Conservation (phyloP, 2,329 filamentous ascomycete genomes). For the Arachnomyces sp. region DNA sequence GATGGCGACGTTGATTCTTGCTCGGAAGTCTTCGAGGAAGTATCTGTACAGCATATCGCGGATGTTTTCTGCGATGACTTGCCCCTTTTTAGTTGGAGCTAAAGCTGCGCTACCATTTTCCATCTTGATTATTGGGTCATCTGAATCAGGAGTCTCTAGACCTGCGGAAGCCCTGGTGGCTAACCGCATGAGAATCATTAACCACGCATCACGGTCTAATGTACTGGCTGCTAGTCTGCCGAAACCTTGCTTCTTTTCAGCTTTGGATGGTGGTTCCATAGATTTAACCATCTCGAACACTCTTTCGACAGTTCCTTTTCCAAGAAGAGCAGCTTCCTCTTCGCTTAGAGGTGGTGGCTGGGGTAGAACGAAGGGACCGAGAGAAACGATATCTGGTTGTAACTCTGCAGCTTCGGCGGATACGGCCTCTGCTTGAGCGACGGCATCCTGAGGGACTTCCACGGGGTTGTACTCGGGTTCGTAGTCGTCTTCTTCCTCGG, state of each 20-base stretch:
- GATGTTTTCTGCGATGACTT: constrained; percentile 53
- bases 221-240: constrained; percentile 75
- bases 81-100: constrained; percentile 21
- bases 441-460: constrained; percentile 39
- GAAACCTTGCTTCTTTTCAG: constrained; percentile 63
- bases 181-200: constrained; percentile 75
- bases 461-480: constrained; percentile 76
- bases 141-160: constrained; percentile 45
- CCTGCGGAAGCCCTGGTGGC: constrained; percentile 70
- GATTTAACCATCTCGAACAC: constrained; percentile 70
- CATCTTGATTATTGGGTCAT: constrained; percentile 18
- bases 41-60: constrained; percentile 76
- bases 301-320: constrained; percentile 63
- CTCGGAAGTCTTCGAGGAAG: constrained; percentile 84
- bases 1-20: constrained; percentile 80
- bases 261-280: constrained; percentile 55
- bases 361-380: constrained; percentile 71
- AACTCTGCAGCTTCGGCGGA: constrained; percentile 67
- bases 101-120: constrained; percentile 18
- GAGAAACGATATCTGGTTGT: constrained; percentile 49
- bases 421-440: constrained; percentile 56
- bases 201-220: constrained; percentile 82
- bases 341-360: constrained; percentile 64
- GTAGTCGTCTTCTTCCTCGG: constrained; percentile 81
- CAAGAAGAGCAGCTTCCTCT: constrained; percentile 63